A percentile compares a stretch with the other conserved stretches of the same genome.
phyloP scores from a whole-genome alignment of 2,329 filamentous ascomycete genomes.

The Neonectria ditissima region DNA sequence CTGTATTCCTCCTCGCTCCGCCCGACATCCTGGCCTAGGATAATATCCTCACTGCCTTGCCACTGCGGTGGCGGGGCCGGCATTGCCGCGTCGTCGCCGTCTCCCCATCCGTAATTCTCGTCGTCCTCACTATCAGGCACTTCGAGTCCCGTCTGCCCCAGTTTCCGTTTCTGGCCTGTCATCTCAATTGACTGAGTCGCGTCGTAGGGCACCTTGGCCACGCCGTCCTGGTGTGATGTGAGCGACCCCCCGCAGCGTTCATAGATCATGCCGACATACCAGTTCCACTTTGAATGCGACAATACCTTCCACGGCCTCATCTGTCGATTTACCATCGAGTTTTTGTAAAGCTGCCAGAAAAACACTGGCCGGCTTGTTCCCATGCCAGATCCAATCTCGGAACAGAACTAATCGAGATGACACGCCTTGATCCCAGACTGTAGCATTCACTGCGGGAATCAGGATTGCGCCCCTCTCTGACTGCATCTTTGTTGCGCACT shows the following conservation, averaged over 20 bases:
- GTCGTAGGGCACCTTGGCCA: conserved; percentile 57
- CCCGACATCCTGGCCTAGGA: conserved; percentile 62
- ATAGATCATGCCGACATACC: conserved; percentile 50
- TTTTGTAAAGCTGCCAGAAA: conserved; percentile 75
- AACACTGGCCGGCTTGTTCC: conserved; percentile 59
- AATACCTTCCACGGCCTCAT: conserved; percentile 55
- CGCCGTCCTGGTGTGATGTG: conserved; percentile 55
- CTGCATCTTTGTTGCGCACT: conserved; percentile 85
- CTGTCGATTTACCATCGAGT: conserved; percentile 63
- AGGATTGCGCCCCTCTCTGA: conserved; percentile 74
- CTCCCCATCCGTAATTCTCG: conserved; percentile 79
- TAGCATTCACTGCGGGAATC: conserved; percentile 78
- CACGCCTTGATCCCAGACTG: conserved; percentile 84
- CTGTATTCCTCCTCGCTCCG: conserved; percentile 52
- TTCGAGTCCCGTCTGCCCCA: conserved; percentile 69
- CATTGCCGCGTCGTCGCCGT: conserved; percentile 72
- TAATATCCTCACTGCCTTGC: conserved; percentile 74
- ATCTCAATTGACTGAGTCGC: conserved; percentile 50
- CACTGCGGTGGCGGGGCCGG: conserved; percentile 73
- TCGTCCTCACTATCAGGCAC: conserved; percentile 73
- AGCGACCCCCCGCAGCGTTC: conserved; percentile 33
- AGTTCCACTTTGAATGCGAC: conserved; percentile 63
- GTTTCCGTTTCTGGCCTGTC: conserved; percentile 70
- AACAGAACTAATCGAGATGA: conserved; percentile 81
- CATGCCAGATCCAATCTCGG: conserved; percentile 75